phyloP scores from a whole-genome alignment of 2,329 filamentous ascomycete genomes.

The Xylariaceae sp. region DNA sequence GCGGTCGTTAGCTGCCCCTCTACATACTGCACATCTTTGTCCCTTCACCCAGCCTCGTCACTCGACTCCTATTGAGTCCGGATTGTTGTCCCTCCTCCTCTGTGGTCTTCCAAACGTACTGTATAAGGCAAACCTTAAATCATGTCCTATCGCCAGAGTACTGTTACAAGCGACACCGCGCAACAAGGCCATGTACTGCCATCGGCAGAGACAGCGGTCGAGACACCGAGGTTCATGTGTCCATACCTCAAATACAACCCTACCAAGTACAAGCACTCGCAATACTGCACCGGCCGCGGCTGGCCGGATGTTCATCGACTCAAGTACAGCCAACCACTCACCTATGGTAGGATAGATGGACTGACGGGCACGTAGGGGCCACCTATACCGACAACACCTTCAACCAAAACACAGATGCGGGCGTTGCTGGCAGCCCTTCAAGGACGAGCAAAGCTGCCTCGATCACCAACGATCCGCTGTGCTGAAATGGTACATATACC shows the following conservation, averaged over 20 bases:
- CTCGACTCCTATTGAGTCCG: too few relatives aligned
- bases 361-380: conserved; percentile 1
- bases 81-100: too few relatives aligned
- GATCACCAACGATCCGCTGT: too few relatives aligned
- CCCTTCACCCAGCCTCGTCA: background rate
- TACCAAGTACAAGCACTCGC: conserved; percentile 6
- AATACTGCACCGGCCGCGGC: conserved; percentile 6
- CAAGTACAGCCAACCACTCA: conserved; percentile 4
- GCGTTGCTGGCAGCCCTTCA: conserved; percentile 8
- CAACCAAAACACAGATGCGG: conserved; percentile 6
- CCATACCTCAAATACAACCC: conserved; percentile 11
- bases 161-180: background rate
- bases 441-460: conserved; percentile 4
- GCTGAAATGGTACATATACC: too few relatives aligned
- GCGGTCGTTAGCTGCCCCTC: too few relatives aligned
- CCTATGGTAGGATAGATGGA: background rate
- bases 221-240: conserved; percentile 3
- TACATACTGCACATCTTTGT: too few relatives aligned
- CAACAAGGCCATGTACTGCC: background rate
- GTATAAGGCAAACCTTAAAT: too few relatives aligned
- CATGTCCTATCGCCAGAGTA: too few relatives aligned
- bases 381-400: conserved; percentile 9
- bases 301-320: conserved; percentile 8
- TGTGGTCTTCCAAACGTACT: too few relatives aligned
- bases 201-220: background rate